Base-by-base conservation (phyloP, 352 stramenopile species). In the Phytophthora megakarya region DNA sequence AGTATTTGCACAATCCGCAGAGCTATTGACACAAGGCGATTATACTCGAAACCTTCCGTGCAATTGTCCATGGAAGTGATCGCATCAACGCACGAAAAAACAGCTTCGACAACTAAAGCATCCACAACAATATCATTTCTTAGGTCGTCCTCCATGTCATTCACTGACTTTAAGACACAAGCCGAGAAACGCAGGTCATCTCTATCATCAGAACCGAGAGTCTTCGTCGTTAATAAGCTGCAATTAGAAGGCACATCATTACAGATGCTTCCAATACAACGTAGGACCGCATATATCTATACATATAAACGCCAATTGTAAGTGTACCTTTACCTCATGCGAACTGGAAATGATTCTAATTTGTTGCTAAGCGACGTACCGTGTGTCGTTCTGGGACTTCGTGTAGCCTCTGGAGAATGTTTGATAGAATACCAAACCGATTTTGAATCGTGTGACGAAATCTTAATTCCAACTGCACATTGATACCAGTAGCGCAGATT, bases 351-450 rank as follows among this genome's bases (percentile, higher is more conserved):
- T n/a, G n/a, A n/a, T n/a, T n/a, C n/a, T n/a, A n/a, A n/a, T 35
- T 11, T 35, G 13, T 2, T 28, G 25, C 2, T 18, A 39, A 43
- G 48, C 10, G 5, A 21, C 56, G 10, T 68, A 68, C 61, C 28
- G 33, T 12, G 9, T 52, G 18, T n/a, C 8, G 18, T 19, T 35
- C 21, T 26, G 19, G 23, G 5, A 62, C 32, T 19, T 16, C 22
- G 25, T 38, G 46, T 6, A 66, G 18, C 37, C 32, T 43, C 26
- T 46, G 22, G 7, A 70, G 21, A 61, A 70, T 48, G 5, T 40
- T 33, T 18, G 32, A 18, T 18, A 70, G 25, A 12, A 66, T 70
- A 15, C 54, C 62, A 50, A 51, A 65, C 9, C 25, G 46, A 11
- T 23, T 37, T 56, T 50, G 23, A 32, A 54, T 50, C 4, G 42